Percentiles rank a stretch among this genome's conserved stretches.
phyloP scores from a whole-genome alignment of 306 rosid genomes.

The Styphnolobium japonicum region DNA sequence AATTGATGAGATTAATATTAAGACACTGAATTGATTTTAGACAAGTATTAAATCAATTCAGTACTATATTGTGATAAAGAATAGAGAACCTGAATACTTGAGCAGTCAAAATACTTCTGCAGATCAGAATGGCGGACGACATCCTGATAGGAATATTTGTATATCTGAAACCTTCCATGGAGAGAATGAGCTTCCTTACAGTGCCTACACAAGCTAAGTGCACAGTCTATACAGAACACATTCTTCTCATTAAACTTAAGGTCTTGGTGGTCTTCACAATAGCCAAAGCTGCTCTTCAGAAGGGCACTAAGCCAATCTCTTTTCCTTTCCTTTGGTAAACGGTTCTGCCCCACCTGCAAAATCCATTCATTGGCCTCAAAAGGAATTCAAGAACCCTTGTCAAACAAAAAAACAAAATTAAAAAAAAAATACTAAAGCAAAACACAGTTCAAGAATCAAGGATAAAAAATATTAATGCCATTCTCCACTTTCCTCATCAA shows the following conservation, averaged over 20 bases:
- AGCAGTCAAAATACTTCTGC: conserved; percentile 77
- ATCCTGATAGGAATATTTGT: conserved; percentile 78
- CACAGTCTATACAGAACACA: conserved; percentile 80
- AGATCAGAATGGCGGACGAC: conserved; percentile 77
- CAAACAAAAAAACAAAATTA: too few species aligned
- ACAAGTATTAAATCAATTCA: not conserved
- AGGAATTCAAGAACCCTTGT: conserved; percentile 26
- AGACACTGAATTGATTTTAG: not conserved
- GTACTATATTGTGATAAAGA: conserved; percentile 4
- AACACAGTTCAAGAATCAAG: conserved; percentile 23
- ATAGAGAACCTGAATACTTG: conserved; percentile 73
- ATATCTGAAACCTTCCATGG: conserved; percentile 79
- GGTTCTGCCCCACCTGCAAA: conserved; percentile 58
- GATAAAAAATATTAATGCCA: conserved; percentile 10
- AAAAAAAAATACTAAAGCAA: not conserved
- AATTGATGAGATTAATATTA: not conserved
- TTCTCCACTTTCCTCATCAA: not conserved
- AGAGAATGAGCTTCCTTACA: conserved; percentile 65
- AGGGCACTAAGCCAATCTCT: conserved; percentile 70
- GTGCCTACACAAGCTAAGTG: conserved; percentile 65
- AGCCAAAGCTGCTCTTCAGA: conserved; percentile 55
- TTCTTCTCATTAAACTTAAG: conserved; percentile 71
- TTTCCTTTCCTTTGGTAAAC: conserved; percentile 36
- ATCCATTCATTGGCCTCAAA: conserved; percentile 9
- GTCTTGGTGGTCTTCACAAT: conserved; percentile 68